phyloP scores from a whole-genome alignment of 768 basidiomycete species.

The Naganishia vaughanmartiniae region DNA sequence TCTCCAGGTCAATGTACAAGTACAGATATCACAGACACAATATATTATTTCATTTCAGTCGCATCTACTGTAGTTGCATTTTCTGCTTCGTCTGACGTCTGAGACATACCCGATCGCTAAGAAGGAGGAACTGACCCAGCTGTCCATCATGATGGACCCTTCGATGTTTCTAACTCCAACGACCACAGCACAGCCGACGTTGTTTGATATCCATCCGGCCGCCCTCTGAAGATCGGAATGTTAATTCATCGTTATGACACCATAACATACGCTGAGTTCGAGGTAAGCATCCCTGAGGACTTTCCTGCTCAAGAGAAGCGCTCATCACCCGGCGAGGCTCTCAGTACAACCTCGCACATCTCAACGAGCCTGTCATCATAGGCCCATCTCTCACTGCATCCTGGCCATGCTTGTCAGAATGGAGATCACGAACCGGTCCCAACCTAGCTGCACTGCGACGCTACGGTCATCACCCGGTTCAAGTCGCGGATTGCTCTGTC shows the following conservation, averaged over 20 bases:
- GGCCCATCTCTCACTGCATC: conserved; percentile 1
- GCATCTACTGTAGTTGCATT: not conserved
- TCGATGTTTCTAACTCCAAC: too few relatives aligned
- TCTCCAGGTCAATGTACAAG: not conserved
- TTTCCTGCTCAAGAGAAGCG: not conserved
- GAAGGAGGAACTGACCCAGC: too few relatives aligned
- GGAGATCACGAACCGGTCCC: not conserved
- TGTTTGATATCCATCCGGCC: too few relatives aligned
- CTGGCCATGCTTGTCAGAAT: conserved; percentile 1
- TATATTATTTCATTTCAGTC: too few relatives aligned
- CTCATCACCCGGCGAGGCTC: not conserved
- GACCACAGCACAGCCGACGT: too few relatives aligned
- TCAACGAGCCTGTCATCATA: conserved; percentile 3
- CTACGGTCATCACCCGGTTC: conserved; percentile 44
- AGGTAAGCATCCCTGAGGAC: not conserved
- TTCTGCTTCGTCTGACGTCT: too few relatives aligned
- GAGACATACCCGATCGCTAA: too few relatives aligned
- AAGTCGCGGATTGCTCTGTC: conserved; percentile 41
- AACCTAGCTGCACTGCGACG: conserved; percentile 12
- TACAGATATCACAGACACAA: not conserved
- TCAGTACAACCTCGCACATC: not conserved
- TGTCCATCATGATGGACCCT: too few relatives aligned
- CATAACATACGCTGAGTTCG: conserved; percentile 12
- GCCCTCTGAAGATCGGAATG: not conserved
- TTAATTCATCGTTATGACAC: not conserved